Base-by-base conservation (phyloP, 2,329 filamentous ascomycete species). In the Aspergillus flavus region DNA sequence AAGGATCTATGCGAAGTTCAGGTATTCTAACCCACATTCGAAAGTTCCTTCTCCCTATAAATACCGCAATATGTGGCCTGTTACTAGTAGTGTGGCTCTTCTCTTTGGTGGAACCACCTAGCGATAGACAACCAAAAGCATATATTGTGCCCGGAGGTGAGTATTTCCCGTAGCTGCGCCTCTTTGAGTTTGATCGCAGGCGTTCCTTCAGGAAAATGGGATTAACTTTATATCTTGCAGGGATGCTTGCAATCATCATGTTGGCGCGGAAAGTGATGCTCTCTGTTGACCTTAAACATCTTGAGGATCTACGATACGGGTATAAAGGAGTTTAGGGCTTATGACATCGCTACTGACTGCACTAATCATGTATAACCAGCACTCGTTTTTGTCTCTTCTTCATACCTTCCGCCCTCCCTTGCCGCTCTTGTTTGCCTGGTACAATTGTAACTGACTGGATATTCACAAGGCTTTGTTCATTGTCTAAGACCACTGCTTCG, bases 101-200 rank as follows among this genome's bases (percentile, higher is more conserved):
- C 28, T 61, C 63, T 19, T 59, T 61, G 26, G 34, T 55, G 11
- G 64, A 64, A 30, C 62, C 66, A 14, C 62, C 69, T 45, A 64
- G 61, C 41, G 64, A 63, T 23, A 65, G 69, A 46, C 68, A 70
- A 14, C 71, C 72, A 41, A 57, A 73, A 19, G 63, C 76, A 28
- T 80, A 76, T 65, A 52, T 79, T 43, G 68, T 80, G 46, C 80
- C 80, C 34, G 73, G 71, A 66, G 71, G 80, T 81, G 68, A 64
- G 77, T 72, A 23, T 43, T 55, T 39, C 52, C 19, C 32, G 11
- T 26, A 36, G 23, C 7, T 36, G 10, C 39, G 32, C n/a, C 34
- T 23, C 69, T 26, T 61, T 69, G 39, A 67, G 66, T 64, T 48
- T 68, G n/a, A 61, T 16, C 12, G 11, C 48, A 30, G 48, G 9